Percentiles rank a stretch among this genome's conserved stretches.
Conservation (phyloP, 2,329 filamentous ascomycete species). For the Aspergillus vadensis region DNA sequence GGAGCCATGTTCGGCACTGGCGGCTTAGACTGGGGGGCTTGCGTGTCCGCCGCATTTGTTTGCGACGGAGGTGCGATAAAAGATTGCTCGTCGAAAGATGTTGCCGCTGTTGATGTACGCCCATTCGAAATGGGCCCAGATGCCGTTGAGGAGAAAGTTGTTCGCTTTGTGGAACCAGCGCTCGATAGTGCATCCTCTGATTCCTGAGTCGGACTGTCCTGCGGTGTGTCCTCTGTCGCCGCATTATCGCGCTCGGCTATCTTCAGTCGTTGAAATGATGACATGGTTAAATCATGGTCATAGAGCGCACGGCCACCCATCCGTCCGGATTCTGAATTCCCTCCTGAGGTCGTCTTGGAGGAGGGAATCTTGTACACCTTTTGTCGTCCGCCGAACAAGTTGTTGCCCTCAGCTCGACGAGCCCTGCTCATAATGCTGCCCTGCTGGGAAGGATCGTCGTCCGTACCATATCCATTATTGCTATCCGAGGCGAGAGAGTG, state of each 20-base stretch:
- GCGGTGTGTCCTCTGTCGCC: slow-evolving; percentile 42
- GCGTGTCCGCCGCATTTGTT: slow-evolving; percentile 18
- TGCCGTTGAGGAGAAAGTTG: slow-evolving; percentile 81
- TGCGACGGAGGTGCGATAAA: slow-evolving; percentile 32
- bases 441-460: slow-evolving; percentile 62
- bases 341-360: slow-evolving; percentile 42
- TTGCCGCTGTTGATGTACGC: slow-evolving; percentile 82
- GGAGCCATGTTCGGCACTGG: slow-evolving; percentile 41
- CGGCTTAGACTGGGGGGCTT: slow-evolving; percentile 29
- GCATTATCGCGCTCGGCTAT: slow-evolving; percentile 54
- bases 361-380: slow-evolving; percentile 87
- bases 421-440: slow-evolving; percentile 81
- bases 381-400: slow-evolving; percentile 90
- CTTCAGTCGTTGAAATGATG: slow-evolving; percentile 78
- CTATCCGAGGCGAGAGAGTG: slow-evolving; percentile 67
- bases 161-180: slow-evolving; percentile 73
- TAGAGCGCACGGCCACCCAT: slow-evolving; percentile 73
- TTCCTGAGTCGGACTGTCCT: slow-evolving; percentile 43
- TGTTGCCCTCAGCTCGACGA: slow-evolving; percentile 85
- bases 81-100: slow-evolving; percentile 76
- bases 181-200: slow-evolving; percentile 54
- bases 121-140: slow-evolving; percentile 69
- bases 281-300: slow-evolving; percentile 81
- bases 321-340: slow-evolving; percentile 37
- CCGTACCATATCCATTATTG: slow-evolving; percentile 61